A percentile compares a stretch with the other conserved stretches of the same genome.
These are phyloP conservation scores for Candida glucosophila DNA, from an alignment of 1,139 yeast species.

Conservation along the genomic window DNA sequence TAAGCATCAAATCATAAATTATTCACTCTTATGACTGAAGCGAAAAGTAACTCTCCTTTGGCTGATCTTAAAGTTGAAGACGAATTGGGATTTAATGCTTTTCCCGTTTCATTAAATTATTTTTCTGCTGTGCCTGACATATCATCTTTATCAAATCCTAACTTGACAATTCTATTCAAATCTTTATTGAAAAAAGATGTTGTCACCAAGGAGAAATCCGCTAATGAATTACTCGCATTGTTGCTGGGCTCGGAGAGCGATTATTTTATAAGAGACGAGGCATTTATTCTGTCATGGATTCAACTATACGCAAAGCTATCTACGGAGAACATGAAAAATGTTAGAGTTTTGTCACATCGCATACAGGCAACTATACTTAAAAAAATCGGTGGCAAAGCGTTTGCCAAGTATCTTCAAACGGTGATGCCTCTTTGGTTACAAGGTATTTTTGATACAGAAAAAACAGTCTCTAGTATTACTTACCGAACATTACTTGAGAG, in stretches of 20 bases:
- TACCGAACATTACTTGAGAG: conserved; percentile 37
- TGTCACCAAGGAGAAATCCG: conserved; percentile 76
- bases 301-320: conserved; percentile 76
- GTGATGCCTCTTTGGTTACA: conserved; percentile 66
- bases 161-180: conserved; percentile 59
- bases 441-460: conserved; percentile 65
- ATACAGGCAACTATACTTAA: conserved; percentile 43
- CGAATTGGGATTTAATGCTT: conserved; percentile 45
- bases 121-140: conserved; percentile 75
- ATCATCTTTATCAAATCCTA: conserved; percentile 46
- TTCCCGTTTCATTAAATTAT: conserved; percentile 64
- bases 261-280: conserved; percentile 32
- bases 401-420: conserved; percentile 57
- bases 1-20: no score
- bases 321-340: conserved; percentile 58
- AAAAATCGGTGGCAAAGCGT: conserved; percentile 53
- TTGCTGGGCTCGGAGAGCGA: no score
- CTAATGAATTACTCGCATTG: conserved; percentile 57
- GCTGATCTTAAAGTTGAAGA: conserved; percentile 7
- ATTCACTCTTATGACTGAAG: no score
- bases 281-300: conserved; percentile 60
- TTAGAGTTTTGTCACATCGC: conserved; percentile 54
- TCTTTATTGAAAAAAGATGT: conserved; percentile 70
- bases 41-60: neutral
- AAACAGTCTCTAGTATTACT: conserved; percentile 48